These are phyloP conservation scores for Austroboletus eburneus DNA, from an alignment of 768 basidiomycete species.

Conservation along the genomic window DNA sequence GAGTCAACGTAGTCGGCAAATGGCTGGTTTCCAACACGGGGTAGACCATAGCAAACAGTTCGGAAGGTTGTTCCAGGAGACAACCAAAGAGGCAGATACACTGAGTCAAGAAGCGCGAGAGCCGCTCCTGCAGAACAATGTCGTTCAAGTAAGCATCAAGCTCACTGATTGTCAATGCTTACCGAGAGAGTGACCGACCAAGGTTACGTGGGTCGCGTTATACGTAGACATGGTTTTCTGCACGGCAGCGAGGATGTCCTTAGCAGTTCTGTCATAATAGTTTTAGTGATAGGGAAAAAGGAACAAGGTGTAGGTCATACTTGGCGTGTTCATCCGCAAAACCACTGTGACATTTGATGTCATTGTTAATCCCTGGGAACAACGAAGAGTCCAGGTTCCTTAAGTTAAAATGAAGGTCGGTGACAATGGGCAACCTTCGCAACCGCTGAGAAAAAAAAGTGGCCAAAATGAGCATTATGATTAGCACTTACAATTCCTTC, in stretches of 20 bases:
- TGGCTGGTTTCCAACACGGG: slow-evolving; percentile 50
- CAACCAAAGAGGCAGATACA: slow-evolving; percentile 37
- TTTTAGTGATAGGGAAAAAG: background rate
- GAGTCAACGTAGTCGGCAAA: slow-evolving; percentile 57
- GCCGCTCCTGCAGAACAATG: slow-evolving; percentile 28
- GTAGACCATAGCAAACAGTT: slow-evolving; percentile 34
- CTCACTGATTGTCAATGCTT: slow-evolving; percentile 1
- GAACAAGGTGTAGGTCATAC: slow-evolving; percentile 28
- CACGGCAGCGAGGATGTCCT: slow-evolving; percentile 42
- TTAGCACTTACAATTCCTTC: slow-evolving; percentile 22
- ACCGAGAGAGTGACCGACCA: slow-evolving; percentile 44
- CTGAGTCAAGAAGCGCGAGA: slow-evolving; percentile 35
- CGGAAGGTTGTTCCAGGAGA: slow-evolving; percentile 30
- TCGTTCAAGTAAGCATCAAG: background rate
- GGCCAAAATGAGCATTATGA: slow-evolving; percentile 34
- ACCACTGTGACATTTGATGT: slow-evolving; percentile 43
- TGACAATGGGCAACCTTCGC: too few relatives aligned
- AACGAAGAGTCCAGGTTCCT: slow-evolving; percentile 33
- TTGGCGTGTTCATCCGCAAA: slow-evolving; percentile 42
- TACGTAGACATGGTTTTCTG: slow-evolving; percentile 35
- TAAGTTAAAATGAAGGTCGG: slow-evolving; percentile 1
- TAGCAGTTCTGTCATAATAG: slow-evolving; percentile 32
- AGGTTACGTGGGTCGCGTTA: slow-evolving; percentile 35
- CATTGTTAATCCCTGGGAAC: slow-evolving; percentile 46
- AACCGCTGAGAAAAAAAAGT: too few relatives aligned